Base-by-base conservation (phyloP, 176 grass and related monocot genomes). In the Juncus effusus region DNA sequence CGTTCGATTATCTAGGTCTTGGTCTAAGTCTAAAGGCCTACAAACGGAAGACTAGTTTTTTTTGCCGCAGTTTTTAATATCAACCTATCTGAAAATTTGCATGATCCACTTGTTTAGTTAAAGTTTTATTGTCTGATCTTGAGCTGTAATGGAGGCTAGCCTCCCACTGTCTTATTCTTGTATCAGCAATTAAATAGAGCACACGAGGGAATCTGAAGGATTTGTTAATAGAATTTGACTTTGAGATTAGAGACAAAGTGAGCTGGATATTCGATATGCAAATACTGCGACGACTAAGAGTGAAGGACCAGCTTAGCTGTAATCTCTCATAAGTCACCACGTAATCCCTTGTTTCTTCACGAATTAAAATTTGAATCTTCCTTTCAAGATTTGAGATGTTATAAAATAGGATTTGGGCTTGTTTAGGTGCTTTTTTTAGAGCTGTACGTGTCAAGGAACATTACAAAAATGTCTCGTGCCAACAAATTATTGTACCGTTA, bases 121-220 rank as follows among this genome's bases (percentile, higher is more conserved):
- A 36, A 28, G 19, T 28, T 28, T 67, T 38, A 53, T 36, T 44
- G 10, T 28, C 19, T 28, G 19, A 4, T 54, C 4, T 7, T 69
- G 49, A 69, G 49, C 65, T 69, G 50, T 69, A 70, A 70, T 70
- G 38, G 3, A 47, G 44, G 44, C 65, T 52, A 52, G 49, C 52
- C 40, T 39, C 40, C 12, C 40, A 51, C 5, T 70, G 67, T 42
- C 67, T 10, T 70, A 16, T 70, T 70, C 0, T 36, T 6, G 13
- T 35, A 41, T 55, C 41, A 58, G 37, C 47, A 67, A 53, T 67
- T 44, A 58, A 58, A 52, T 52, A 70, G 51, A 70, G 52, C 53
- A 39, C 67, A 70, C 40, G 67, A 44, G 67, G 67, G 67, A 70
- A 70, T 70, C 67, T 68, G 10, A 10, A 38, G 50, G 56, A 70